Evolutionary conservation across 805 yeast genomes (phyloP).

Genomic region (Torulaspora microellipsoides): DNA sequence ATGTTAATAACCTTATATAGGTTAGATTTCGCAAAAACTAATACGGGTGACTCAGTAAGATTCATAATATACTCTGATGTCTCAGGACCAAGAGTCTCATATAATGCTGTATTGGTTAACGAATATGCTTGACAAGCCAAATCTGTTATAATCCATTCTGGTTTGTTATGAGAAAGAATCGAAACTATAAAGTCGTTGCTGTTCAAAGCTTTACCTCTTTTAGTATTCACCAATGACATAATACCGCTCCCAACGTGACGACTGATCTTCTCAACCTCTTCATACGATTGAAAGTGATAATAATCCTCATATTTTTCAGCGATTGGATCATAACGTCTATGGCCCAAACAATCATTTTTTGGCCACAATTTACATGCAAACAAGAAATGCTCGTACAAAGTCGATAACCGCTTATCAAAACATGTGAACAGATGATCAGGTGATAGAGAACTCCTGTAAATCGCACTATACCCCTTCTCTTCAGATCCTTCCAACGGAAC

Average conservation of each 20-base stretch:
- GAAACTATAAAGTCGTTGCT: slow-evolving; percentile 46
- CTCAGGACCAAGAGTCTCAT: slow-evolving; percentile 54
- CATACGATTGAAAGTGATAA: slow-evolving; percentile 44
- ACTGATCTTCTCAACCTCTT: slow-evolving; percentile 40
- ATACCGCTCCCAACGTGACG: slow-evolving; percentile 54
- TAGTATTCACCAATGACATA: slow-evolving; percentile 39
- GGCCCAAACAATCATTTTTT: slow-evolving; percentile 44
- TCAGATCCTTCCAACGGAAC: slow-evolving; percentile 35
- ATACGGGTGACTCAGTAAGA: slow-evolving; percentile 58
- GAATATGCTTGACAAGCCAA: slow-evolving; percentile 60
- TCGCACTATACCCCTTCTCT: slow-evolving; percentile 45
- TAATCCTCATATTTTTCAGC: slow-evolving; percentile 37
- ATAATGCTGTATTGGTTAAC: slow-evolving; percentile 49
- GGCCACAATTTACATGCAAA: slow-evolving; percentile 38
- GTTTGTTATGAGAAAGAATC: slow-evolving; percentile 52
- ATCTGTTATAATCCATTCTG: slow-evolving; percentile 69
- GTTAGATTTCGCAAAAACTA: slow-evolving; percentile 51
- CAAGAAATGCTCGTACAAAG: slow-evolving; percentile 44
- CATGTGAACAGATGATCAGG: slow-evolving; percentile 35
- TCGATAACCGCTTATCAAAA: slow-evolving; percentile 43
- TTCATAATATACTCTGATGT: slow-evolving; percentile 60
- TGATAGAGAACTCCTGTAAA: slow-evolving; percentile 44
- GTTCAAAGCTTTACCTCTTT: slow-evolving; percentile 31
- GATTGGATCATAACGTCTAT: slow-evolving; percentile 34
- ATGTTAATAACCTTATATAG: slow-evolving; percentile 45